Evolutionary conservation across 768 basidiomycete genomes (phyloP), one percentile per base, ranked within the genome.

Genomic region (Neoboletus brunneissimus): DNA sequence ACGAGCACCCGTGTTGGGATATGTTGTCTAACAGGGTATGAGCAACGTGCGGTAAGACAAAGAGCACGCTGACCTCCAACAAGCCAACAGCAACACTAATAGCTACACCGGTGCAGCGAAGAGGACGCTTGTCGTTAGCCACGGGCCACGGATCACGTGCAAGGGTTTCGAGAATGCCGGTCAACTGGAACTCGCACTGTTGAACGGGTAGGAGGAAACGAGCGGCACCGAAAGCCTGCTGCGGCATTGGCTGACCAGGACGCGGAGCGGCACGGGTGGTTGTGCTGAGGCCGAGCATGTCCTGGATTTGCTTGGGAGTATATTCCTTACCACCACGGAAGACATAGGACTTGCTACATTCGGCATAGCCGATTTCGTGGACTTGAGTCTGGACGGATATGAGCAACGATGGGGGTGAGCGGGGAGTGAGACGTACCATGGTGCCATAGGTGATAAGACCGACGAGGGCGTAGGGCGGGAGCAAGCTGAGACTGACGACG

Each of bases 321-420:
- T 99, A 98, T 65, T 99, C 97, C 74, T 98, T 99, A 13, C 88
- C 91, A 43, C 97, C 97, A 27, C 96, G 89, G 86, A 99, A 99
- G 54, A 98, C 97, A 72, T 97, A 98, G 4, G 95, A 97, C 73
- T 98, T 98, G 76, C 85, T 91, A 76, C 95, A 98, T 70, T 96
- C 91, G 2, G 86, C 82, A 66, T 98, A 98, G 32, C 95, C 94
- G 35, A 98, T 89, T 76, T 99, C 97, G 72, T 99, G 97, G 1
- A 99, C 93, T 88, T 96, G 94, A 8, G 96, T 83, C 96, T 98
- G 23, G 55, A n/a, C 13, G 2, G 32, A 20, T 7, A 50, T 53
- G 27, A 67, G 63, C 5, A 6, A 44, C 2, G 27, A 41, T 2
- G 10, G 18, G 13, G 15, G n/a, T 1, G 25, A 11, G 10, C 1